Conservation (phyloP, 257 asterid species). For the Ligustrum vulgare region DNA sequence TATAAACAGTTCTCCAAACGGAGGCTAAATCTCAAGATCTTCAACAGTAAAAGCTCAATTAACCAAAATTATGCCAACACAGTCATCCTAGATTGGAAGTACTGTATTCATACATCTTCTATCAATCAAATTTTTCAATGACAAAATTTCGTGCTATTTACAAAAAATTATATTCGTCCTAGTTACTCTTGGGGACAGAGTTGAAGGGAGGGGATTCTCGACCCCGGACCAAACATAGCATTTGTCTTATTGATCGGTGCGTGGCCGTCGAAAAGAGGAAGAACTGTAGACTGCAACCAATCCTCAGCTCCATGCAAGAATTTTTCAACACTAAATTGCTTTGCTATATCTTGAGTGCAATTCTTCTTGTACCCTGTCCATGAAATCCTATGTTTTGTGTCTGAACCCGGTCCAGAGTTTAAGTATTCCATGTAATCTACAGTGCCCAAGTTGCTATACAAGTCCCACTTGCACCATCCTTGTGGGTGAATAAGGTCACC, state of each 20-base stretch:
- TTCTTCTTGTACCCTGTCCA: slow-evolving; percentile 61
- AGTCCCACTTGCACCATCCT: slow-evolving; percentile 66
- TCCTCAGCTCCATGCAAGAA: slow-evolving; percentile 61
- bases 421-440: slow-evolving; percentile 65
- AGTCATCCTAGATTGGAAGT: too few relatives aligned
- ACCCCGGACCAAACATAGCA: neutral
- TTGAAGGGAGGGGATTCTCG: neutral
- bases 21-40: too few relatives aligned
- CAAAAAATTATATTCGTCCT: neutral
- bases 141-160: neutral
- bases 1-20: too few relatives aligned
- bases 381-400: slow-evolving; percentile 40
- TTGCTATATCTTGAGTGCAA: slow-evolving; percentile 43
- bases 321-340: slow-evolving; percentile 40
- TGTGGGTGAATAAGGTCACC: slow-evolving; percentile 56
- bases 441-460: slow-evolving; percentile 43
- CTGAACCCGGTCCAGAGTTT: slow-evolving; percentile 66
- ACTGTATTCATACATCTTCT: too few relatives aligned
- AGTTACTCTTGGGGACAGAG: neutral
- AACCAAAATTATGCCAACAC: too few relatives aligned
- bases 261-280: slow-evolving; percentile 27
- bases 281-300: slow-evolving; percentile 44
- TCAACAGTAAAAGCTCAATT: too few relatives aligned
- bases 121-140: neutral
- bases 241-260: neutral